Percentiles rank a stretch among this genome's conserved stretches.
Conservation (phyloP, 352 stramenopile genomes). For the Pythium aquatile region DNA sequence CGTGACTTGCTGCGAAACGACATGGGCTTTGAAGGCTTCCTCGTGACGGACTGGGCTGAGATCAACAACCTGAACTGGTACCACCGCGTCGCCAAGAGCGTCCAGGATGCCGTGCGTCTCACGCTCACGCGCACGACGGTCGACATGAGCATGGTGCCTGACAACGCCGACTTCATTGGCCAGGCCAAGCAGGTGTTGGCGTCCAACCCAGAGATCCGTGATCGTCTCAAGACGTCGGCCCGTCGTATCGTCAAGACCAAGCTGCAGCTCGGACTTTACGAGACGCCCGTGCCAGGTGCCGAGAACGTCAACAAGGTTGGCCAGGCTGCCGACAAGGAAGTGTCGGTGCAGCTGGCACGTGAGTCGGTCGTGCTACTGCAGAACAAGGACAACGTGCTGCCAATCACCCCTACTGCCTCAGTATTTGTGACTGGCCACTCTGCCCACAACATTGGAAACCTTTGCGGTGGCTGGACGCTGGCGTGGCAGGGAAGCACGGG, state of each 20-base stretch:
- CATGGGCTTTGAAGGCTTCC: constrained; percentile 65
- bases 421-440: constrained; percentile 75
- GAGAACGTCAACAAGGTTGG: constrained; percentile 33
- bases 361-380: constrained; percentile 78
- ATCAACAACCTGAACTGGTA: constrained; percentile 67
- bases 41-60: constrained; percentile 83
- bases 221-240: constrained; percentile 24
- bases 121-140: constrained; percentile 59
- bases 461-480: constrained; percentile 80
- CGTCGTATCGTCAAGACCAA: constrained; percentile 29
- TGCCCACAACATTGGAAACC: constrained; percentile 62
- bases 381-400: constrained; percentile 69
- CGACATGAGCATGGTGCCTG: constrained; percentile 82
- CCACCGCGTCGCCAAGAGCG: constrained; percentile 46
- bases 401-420: constrained; percentile 30
- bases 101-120: constrained; percentile 40
- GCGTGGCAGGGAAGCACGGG: constrained; percentile 83
- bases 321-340: constrained; percentile 14
- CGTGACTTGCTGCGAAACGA: constrained; percentile 45
- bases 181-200: constrained; percentile 27
- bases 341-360: constrained; percentile 24
- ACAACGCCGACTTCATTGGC: constrained; percentile 32
- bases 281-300: constrained; percentile 22
- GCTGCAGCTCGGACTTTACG: constrained; percentile 29
- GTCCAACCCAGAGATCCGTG: constrained; percentile 22